Evolutionary conservation across 441 rosid species (phyloP).

Genomic region (Pelargonium exstipulatum): DNA sequence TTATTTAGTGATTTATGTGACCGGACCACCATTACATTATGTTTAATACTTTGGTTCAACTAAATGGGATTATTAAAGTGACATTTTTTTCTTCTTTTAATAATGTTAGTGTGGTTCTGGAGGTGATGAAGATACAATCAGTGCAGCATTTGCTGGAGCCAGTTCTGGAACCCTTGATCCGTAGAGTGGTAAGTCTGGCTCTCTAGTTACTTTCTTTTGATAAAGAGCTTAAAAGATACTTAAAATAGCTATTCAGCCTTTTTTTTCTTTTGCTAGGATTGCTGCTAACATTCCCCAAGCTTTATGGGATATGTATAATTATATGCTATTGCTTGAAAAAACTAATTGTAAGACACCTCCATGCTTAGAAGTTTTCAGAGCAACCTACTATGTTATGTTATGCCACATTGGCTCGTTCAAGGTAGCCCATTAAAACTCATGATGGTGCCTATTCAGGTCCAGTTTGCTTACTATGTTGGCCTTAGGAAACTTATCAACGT

Average conservation of each 20-base stretch:
- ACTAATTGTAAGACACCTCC: not conserved
- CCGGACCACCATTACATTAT: not conserved
- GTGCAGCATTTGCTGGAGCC: conserved; percentile 73
- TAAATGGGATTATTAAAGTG: conserved; percentile 11
- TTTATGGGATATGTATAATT: not conserved
- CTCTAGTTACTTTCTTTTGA: not conserved
- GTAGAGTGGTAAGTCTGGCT: conserved; percentile 64
- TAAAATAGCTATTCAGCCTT: not conserved
- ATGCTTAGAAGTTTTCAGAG: not conserved
- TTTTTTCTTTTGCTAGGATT: not conserved
- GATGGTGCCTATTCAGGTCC: not conserved
- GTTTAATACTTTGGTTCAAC: not conserved
- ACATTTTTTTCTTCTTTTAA: conserved; percentile 12
- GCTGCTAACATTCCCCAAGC: not conserved
- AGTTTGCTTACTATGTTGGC: not conserved
- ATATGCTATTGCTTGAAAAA: too few species aligned
- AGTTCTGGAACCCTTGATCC: conserved; percentile 82
- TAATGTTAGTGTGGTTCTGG: conserved; percentile 76
- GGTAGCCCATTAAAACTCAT: not conserved
- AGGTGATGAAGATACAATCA: conserved; percentile 70
- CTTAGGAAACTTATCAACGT: not conserved
- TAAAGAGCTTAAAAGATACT: not conserved
- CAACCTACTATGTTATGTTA: too few species aligned
- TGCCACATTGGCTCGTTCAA: not conserved
- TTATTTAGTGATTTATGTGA: not conserved